A percentile compares a stretch with the other conserved stretches of the same genome.
Conservation (phyloP, 805 yeast genomes). For the Komagataella pseudopastoris region DNA sequence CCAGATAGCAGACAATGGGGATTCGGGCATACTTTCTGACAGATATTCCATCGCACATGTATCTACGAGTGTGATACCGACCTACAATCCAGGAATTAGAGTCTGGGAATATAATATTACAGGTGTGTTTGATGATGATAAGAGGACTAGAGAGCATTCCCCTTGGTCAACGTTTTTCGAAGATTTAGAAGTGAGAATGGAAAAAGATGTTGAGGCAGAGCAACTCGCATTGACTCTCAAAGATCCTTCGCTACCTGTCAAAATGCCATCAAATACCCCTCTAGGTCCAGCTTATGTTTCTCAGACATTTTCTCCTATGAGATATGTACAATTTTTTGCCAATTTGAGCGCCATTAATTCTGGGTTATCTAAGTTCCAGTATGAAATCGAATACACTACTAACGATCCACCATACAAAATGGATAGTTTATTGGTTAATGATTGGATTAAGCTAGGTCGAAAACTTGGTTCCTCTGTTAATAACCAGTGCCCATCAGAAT, state of each 20-base stretch:
- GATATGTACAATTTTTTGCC: conserved; percentile 63
- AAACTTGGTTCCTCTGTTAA: conserved; percentile 29
- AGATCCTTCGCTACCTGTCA: conserved; percentile 53
- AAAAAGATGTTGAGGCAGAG: conserved; percentile 16
- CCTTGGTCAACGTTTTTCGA: conserved; percentile 52
- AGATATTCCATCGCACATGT: conserved; percentile 61
- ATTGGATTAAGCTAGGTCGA: conserved; percentile 48
- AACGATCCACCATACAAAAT: conserved; percentile 43
- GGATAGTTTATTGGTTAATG: conserved; percentile 41
- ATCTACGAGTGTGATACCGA: conserved; percentile 67
- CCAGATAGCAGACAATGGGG: conserved; percentile 27
- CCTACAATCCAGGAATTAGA: conserved; percentile 72
- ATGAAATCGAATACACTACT: conserved; percentile 57
- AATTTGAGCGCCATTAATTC: conserved; percentile 35
- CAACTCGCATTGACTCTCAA: conserved; percentile 6
- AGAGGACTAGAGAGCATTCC: conserved; percentile 9
- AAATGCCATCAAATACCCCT: conserved; percentile 36
- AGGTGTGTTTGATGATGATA: conserved; percentile 21
- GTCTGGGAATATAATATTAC: conserved; percentile 80
- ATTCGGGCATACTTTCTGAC: conserved; percentile 31
- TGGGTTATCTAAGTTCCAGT: conserved; percentile 29
- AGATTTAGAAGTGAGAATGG: conserved; percentile 25
- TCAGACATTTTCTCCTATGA: conserved; percentile 60
- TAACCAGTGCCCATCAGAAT: conserved; percentile 5
- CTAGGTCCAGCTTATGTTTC: conserved; percentile 69